Evolutionary conservation across 2,329 filamentous ascomycete species (phyloP).

Genomic region (Beauveria asiatica): DNA sequence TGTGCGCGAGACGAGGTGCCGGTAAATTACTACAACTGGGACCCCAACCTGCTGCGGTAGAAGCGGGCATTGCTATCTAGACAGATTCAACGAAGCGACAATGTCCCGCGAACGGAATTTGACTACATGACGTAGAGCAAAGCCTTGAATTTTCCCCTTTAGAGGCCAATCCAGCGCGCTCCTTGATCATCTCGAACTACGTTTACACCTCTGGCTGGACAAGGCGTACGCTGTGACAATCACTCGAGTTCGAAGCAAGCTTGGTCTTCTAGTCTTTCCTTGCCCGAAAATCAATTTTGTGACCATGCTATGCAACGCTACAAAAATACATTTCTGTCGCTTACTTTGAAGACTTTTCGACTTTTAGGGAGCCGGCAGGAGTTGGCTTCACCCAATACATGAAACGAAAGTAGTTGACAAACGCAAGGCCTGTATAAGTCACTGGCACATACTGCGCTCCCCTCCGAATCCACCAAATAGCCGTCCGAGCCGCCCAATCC

Average conservation of each 20-base stretch:
- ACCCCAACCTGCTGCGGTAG: not conserved
- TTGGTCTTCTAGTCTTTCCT: no score
- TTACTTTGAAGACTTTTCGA: not conserved
- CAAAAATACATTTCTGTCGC: not conserved
- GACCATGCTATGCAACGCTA: not conserved
- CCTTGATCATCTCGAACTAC: no score
- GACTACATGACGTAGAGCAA: no score
- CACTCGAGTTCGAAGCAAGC: no score
- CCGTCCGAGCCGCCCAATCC: constrained; percentile 12
- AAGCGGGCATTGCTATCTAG: not conserved
- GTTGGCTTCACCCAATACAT: constrained; percentile 9
- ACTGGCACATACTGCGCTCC: constrained; percentile 15
- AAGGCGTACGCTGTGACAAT: no score
- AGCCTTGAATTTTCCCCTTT: no score
- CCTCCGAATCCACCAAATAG: constrained; percentile 14
- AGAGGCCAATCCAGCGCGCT: no score
- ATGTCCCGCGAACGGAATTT: no score
- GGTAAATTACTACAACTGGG: not conserved
- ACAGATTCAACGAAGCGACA: no score
- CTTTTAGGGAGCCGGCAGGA: not conserved
- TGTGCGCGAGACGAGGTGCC: not conserved
- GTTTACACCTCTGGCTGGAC: not conserved
- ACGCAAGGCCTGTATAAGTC: constrained; percentile 14
- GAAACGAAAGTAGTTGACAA: constrained; percentile 13
- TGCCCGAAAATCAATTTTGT: no score